Evolutionary conservation across 2,329 filamentous ascomycete genomes (phyloP).

Genomic region (Pseudopyricularia cyperi): DNA sequence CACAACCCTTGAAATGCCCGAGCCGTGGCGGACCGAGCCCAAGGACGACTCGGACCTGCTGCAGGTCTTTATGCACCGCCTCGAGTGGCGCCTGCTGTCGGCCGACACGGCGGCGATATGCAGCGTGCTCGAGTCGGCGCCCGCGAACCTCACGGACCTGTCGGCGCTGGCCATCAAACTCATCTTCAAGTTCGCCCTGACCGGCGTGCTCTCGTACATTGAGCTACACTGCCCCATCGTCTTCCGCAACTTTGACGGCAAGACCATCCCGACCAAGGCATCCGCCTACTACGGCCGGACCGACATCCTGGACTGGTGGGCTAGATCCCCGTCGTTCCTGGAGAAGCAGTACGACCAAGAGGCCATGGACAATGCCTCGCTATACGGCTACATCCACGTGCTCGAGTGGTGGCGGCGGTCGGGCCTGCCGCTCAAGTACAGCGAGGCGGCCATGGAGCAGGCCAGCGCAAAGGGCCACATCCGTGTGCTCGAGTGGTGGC

Average conservation of each 20-base stretch:
- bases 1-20: slow-evolving; percentile 60
- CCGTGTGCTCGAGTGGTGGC: slow-evolving; percentile 90
- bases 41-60: slow-evolving; percentile 49
- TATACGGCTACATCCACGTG: slow-evolving; percentile 71
- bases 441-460: slow-evolving; percentile 75
- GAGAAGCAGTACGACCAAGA: slow-evolving; percentile 79
- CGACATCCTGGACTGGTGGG: slow-evolving; percentile 86
- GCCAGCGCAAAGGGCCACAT: slow-evolving; percentile 76
- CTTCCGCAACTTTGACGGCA: slow-evolving; percentile 77
- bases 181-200: slow-evolving; percentile 82
- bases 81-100: slow-evolving; percentile 76
- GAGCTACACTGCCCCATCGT: slow-evolving; percentile 53
- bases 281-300: slow-evolving; percentile 75
- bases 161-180: slow-evolving; percentile 75
- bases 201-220: slow-evolving; percentile 59
- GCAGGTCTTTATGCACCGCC: slow-evolving; percentile 59
- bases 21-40: slow-evolving; percentile 47
- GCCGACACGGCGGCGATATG: slow-evolving; percentile 59
- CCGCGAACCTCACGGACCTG: slow-evolving; percentile 55
- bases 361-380: slow-evolving; percentile 76
- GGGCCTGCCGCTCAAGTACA: slow-evolving; percentile 70
- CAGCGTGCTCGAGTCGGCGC: slow-evolving; percentile 57
- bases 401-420: slow-evolving; percentile 81
- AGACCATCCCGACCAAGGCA: slow-evolving; percentile 75
- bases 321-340: slow-evolving; percentile 65